Percentiles rank a stretch among this genome's conserved stretches.
These are phyloP conservation scores for Grigorovia humatica DNA, from an alignment of 805 yeast species.

Conservation along the genomic window DNA sequence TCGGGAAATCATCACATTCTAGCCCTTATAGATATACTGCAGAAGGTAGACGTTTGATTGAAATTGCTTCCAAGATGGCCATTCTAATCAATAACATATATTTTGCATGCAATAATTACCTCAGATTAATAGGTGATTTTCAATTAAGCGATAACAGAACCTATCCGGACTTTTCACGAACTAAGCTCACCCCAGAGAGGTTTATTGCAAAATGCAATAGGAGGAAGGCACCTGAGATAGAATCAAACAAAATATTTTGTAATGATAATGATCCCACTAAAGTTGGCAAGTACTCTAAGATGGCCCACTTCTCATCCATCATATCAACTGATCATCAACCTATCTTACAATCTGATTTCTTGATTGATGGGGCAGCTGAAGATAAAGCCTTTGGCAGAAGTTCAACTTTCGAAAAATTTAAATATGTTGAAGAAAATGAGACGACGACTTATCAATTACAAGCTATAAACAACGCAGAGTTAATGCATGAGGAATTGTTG, in stretches of 20 bases:
- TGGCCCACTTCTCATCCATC: constrained; percentile 24
- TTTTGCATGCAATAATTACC: constrained; percentile 39
- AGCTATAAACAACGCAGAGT: constrained; percentile 15
- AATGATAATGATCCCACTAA: background rate
- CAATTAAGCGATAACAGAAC: constrained; percentile 46
- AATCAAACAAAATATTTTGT: constrained; percentile 19
- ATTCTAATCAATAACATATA: constrained; percentile 41
- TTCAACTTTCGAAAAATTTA: constrained; percentile 30
- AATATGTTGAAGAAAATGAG: constrained; percentile 19
- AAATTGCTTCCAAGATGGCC: constrained; percentile 51
- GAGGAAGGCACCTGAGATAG: constrained; percentile 35
- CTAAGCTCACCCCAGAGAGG: constrained; percentile 47
- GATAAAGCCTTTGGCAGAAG: constrained; percentile 27
- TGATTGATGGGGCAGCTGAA: background rate
- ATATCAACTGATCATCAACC: background rate
- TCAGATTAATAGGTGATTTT: constrained; percentile 57
- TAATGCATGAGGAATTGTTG: constrained; percentile 33
- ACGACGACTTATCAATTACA: constrained; percentile 1
- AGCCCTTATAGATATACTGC: constrained; percentile 44
- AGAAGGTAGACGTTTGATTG: constrained; percentile 58
- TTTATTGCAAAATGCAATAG: constrained; percentile 53
- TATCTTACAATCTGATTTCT: background rate
- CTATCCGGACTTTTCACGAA: constrained; percentile 53
- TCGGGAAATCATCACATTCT: background rate
- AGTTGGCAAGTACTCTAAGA: constrained; percentile 4